Percentiles rank a stretch among this genome's conserved stretches.
Evolutionary conservation across 1,139 yeast species (phyloP).

Genomic region (Debaryomyces sp.): DNA sequence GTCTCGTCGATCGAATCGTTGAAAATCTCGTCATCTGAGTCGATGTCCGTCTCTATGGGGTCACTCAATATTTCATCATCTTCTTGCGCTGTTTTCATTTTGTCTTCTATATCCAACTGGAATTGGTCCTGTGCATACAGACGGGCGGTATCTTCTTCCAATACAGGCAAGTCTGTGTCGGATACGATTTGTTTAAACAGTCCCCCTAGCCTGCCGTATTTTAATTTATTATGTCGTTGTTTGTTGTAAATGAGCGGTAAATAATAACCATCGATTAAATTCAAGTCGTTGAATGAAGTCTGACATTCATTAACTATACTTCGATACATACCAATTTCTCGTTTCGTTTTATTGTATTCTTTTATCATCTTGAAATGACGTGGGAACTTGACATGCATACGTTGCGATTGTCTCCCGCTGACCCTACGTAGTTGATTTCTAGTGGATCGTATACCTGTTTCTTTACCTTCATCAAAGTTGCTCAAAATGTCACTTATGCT

Average conservation of each 20-base stretch:
- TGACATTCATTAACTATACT: conserved; percentile 21
- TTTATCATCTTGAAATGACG: conserved; percentile 41
- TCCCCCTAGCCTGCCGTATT: conserved; percentile 55
- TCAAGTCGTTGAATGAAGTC: conserved; percentile 40
- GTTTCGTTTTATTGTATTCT: conserved; percentile 27
- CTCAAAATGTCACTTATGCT: conserved; percentile 37
- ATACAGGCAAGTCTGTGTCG: conserved; percentile 39
- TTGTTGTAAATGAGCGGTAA: conserved; percentile 48
- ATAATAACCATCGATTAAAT: conserved; percentile 50
- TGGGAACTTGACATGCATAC: conserved; percentile 35
- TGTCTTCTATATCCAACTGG: conserved; percentile 26
- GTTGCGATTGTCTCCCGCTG: conserved; percentile 7
- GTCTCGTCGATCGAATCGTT: conserved; percentile 20
- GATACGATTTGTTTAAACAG: conserved; percentile 42
- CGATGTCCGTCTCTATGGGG: conserved; percentile 28
- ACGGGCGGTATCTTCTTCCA: conserved; percentile 24
- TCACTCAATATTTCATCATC: conserved; percentile 35
- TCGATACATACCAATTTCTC: conserved; percentile 34
- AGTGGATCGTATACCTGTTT: conserved; percentile 35
- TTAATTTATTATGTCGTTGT: conserved; percentile 27
- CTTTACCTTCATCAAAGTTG: conserved; percentile 24
- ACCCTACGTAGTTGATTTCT: conserved; percentile 26
- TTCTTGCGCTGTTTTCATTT: conserved; percentile 16
- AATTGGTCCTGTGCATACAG: conserved; percentile 30
- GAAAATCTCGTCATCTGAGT: conserved; percentile 24